Evolutionary conservation across 2,329 filamentous ascomycete genomes (phyloP).

Genomic region (Chalaropsis thielavioides): DNA sequence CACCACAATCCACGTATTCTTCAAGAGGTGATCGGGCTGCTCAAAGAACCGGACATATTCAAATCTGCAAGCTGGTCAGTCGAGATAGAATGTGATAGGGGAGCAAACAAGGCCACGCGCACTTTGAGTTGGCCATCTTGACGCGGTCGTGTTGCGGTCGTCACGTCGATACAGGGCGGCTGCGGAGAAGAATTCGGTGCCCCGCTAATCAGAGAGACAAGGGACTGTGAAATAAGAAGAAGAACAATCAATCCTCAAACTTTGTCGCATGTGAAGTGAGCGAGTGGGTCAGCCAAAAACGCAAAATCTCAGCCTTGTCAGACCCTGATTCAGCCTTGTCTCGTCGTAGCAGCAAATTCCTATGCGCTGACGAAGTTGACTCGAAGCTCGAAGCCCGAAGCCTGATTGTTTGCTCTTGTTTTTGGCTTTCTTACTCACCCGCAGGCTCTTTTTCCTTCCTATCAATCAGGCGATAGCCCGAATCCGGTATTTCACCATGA

Average conservation of each 20-base stretch:
- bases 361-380: background rate
- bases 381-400: background rate
- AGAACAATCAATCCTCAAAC: too few relatives aligned
- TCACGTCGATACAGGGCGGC: background rate
- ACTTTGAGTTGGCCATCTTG: constrained; percentile 44
- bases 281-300: background rate
- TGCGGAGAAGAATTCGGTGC: background rate
- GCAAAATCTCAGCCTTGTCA: constrained; percentile 14
- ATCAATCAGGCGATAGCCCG: background rate
- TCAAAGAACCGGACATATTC: constrained; percentile 91
- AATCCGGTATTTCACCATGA: constrained; percentile 32
- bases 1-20: constrained; percentile 91
- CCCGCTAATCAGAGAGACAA: constrained; percentile 7
- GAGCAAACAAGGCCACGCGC: constrained; percentile 15
- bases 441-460: background rate
- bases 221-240: background rate
- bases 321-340: constrained; percentile 17
- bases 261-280: constrained; percentile 9
- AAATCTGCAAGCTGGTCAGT: constrained; percentile 42
- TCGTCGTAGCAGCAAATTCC: background rate
- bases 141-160: background rate
- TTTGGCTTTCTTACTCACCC: background rate
- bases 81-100: background rate
- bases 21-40: constrained; percentile 62
- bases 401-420: background rate